Evolutionary conservation across 2,329 filamentous ascomycete species (phyloP).

Genomic region (Alternaria panax): DNA sequence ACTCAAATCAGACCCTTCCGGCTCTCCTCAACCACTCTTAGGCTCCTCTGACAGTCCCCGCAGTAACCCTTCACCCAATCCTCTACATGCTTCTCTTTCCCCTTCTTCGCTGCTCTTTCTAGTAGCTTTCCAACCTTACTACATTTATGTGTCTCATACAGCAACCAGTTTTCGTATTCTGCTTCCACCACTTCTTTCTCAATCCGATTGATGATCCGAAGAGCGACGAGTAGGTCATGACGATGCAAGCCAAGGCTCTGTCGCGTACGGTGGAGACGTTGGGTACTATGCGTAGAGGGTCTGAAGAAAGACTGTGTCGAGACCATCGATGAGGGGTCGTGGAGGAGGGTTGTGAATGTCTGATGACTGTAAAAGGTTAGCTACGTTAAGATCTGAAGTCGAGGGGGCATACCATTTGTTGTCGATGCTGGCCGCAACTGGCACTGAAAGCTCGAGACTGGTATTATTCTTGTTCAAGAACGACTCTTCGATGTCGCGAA

Average conservation of each 20-base stretch:
- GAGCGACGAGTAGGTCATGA: constrained; percentile 88
- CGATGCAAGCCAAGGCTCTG: constrained; percentile 84
- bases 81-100: constrained; percentile 55
- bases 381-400: background rate
- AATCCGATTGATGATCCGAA: constrained; percentile 87
- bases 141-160: constrained; percentile 79
- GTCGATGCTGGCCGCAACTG: constrained; percentile 20
- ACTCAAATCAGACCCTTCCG: constrained; percentile 17
- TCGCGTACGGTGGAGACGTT: constrained; percentile 76
- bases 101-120: constrained; percentile 44
- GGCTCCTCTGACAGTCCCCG: constrained; percentile 62
- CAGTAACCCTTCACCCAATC: constrained; percentile 69
- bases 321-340: constrained; percentile 28
- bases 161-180: constrained; percentile 94
- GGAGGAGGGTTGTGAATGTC: constrained; percentile 48
- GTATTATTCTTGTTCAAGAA: constrained; percentile 52
- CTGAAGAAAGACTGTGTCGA: constrained; percentile 29
- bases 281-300: constrained; percentile 47
- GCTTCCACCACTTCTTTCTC: constrained; percentile 84
- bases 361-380: constrained; percentile 39
- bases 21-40: constrained; percentile 18
- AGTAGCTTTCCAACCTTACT: constrained; percentile 65
- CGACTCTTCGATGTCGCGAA: constrained; percentile 78
- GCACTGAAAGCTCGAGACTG: constrained; percentile 26
- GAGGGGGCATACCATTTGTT: constrained; percentile 38